phyloP scores from a whole-genome alignment of 257 asterid genomes.

The Gentiana straminea region DNA sequence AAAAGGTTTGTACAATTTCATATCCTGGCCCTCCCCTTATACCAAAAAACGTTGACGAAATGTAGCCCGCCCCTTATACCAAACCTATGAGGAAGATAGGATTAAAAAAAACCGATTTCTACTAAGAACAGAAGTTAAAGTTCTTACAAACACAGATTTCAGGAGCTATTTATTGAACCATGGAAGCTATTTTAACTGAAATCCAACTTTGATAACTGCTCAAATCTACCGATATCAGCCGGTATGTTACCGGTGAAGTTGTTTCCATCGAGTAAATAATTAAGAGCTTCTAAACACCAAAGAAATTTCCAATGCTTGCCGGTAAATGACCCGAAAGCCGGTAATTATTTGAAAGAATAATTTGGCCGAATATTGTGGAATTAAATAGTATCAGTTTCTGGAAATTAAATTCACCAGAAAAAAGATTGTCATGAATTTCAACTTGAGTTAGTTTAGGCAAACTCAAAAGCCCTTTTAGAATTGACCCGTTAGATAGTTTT shows the following conservation, averaged over 20 bases:
- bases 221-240: constrained; percentile 64
- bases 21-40: no score
- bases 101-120: constrained; percentile 51
- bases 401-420: constrained; percentile 58
- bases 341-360: constrained; percentile 66
- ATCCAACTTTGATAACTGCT: constrained; percentile 90
- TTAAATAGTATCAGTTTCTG: constrained; percentile 14
- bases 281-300: constrained; percentile 66
- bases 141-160: constrained; percentile 72
- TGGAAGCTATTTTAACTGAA: constrained; percentile 65
- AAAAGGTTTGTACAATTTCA: no score
- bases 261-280: constrained; percentile 70
- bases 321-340: constrained; percentile 70
- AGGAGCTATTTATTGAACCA: constrained; percentile 46
- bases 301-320: constrained; percentile 66
- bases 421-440: constrained; percentile 78
- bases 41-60: no score
- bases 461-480: constrained; percentile 67
- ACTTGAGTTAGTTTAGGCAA: constrained; percentile 70
- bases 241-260: constrained; percentile 72
- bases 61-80: no score
- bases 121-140: constrained; percentile 75
- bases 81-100: no score
- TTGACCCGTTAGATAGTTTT: constrained; percentile 77
- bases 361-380: constrained; percentile 63